These are phyloP conservation scores for Candida railenensis DNA, from an alignment of 805 yeast species.

Conservation along the genomic window DNA sequence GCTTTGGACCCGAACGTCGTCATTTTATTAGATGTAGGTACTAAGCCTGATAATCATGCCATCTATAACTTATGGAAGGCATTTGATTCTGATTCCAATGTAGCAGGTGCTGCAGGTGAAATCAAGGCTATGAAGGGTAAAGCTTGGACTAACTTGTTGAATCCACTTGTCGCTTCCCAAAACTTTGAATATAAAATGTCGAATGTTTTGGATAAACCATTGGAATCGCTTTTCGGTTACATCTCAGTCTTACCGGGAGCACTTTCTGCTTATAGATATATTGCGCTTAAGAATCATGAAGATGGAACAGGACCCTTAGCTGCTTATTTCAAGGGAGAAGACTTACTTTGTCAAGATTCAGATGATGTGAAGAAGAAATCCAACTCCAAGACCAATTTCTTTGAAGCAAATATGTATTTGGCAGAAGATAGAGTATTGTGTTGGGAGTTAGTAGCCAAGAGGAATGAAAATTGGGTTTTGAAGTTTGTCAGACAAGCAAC, in stretches of 20 bases:
- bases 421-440: constrained; percentile 97
- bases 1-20: constrained; percentile 88
- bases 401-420: constrained; percentile 93
- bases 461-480: constrained; percentile 79
- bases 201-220: constrained; percentile 91
- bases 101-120: constrained; percentile 99
- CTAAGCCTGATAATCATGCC: constrained; percentile 86
- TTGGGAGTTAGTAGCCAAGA: constrained; percentile 93
- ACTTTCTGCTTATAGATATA: constrained; percentile 86
- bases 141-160: constrained; percentile 74
- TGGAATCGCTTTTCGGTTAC: constrained; percentile 90
- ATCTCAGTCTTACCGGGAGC: constrained; percentile 96
- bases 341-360: constrained; percentile 27
- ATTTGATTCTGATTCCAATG: constrained; percentile 92
- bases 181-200: constrained; percentile 97
- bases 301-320: constrained; percentile 92
- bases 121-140: constrained; percentile 94
- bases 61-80: constrained; percentile 96
- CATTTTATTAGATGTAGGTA: constrained; percentile 93
- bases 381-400: constrained; percentile 68
- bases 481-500: constrained; percentile 90
- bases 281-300: constrained; percentile 78
- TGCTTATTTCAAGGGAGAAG: constrained; percentile 90
- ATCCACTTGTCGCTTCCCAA: constrained; percentile 94
- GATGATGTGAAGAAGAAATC: constrained; percentile 17